phyloP scores from a whole-genome alignment of 176 grass and related monocot species.

The Carex scoparia region DNA sequence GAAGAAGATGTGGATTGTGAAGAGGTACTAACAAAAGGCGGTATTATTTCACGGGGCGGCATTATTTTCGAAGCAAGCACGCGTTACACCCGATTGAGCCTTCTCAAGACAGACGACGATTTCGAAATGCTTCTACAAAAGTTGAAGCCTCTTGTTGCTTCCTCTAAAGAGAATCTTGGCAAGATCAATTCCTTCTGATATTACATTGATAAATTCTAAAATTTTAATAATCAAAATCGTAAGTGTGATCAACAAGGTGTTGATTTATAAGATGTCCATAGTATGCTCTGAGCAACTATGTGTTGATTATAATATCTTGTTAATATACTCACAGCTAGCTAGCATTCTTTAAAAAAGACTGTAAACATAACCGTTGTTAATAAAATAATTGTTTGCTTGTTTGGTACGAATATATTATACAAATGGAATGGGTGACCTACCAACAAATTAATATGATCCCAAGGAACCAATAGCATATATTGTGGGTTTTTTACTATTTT shows the following conservation, averaged over 20 bases:
- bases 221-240: background rate
- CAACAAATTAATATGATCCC: too few relatives aligned
- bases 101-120: slow-evolving; percentile 56
- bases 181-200: slow-evolving; percentile 13
- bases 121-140: slow-evolving; percentile 56
- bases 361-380: too few relatives aligned
- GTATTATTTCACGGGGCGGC: slow-evolving; percentile 44
- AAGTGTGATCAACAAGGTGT: background rate
- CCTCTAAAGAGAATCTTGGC: slow-evolving; percentile 18
- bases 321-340: too few relatives aligned
- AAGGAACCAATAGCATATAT: too few relatives aligned
- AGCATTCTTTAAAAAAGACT: too few relatives aligned
- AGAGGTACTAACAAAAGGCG: slow-evolving; percentile 33
- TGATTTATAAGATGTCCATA: background rate
- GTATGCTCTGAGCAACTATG: background rate
- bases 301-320: slow-evolving; percentile 9
- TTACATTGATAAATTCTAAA: background rate
- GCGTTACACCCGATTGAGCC: background rate
- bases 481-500: too few relatives aligned
- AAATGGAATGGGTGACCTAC: too few relatives aligned
- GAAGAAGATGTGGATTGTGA: slow-evolving; percentile 60
- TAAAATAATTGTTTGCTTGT: too few relatives aligned
- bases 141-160: slow-evolving; percentile 36
- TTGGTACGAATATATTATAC: too few relatives aligned
- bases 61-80: background rate